Evolutionary conservation across 2,329 filamentous ascomycete species (phyloP).

Genomic region (Ceratocystis lukuohia): DNA sequence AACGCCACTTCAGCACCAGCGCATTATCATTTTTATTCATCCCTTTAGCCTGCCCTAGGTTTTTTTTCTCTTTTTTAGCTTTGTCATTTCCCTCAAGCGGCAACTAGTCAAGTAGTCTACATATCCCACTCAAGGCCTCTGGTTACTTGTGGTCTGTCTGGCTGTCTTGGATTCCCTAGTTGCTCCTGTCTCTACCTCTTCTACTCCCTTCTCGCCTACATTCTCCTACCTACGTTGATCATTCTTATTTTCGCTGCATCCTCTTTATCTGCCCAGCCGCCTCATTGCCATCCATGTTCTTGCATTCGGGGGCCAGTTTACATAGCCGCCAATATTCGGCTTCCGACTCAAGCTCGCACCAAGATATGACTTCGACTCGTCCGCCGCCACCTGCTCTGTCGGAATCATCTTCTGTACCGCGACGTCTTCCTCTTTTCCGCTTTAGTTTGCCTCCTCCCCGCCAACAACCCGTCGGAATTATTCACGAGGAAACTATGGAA

Average conservation of each 20-base stretch:
- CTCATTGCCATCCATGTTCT: conserved; percentile 39
- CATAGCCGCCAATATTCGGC: conserved; percentile 43
- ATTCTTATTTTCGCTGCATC: not conserved
- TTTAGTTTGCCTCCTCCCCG: conserved; percentile 15
- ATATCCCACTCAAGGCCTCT: not conserved
- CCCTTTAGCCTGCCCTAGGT: not conserved
- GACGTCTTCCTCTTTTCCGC: conserved; percentile 17
- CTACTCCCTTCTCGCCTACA: not conserved
- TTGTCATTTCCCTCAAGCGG: not conserved
- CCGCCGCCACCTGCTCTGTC: conserved; percentile 27
- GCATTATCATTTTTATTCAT: not conserved
- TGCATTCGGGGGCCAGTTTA: conserved; percentile 45
- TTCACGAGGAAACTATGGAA: conserved; percentile 16
- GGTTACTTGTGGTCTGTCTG: not conserved
- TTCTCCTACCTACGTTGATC: not conserved
- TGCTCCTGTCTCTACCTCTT: not conserved
- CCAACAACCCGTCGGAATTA: conserved; percentile 12
- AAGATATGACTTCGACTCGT: not conserved
- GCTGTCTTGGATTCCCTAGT: not conserved
- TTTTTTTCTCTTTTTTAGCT: not conserved
- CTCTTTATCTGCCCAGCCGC: not conserved
- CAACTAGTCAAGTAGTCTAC: not conserved
- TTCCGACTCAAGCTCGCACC: not conserved
- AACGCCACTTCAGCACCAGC: not conserved
- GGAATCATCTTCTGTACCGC: conserved; percentile 7